phyloP scores from a whole-genome alignment of 2,329 filamentous ascomycete genomes.

The Macrophomina tecta region DNA sequence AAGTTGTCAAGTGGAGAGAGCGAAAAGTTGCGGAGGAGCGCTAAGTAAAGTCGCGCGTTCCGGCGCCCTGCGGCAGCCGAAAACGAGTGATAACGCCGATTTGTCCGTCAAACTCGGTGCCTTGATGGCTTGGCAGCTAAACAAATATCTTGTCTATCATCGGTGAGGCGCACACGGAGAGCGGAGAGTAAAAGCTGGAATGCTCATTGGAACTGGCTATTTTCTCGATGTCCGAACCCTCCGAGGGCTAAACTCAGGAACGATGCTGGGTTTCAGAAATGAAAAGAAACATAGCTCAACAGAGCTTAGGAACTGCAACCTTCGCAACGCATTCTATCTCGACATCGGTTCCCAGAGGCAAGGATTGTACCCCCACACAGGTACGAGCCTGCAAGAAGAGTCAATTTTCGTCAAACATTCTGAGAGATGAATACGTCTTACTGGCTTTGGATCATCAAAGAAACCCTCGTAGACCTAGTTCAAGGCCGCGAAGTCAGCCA shows the following conservation, averaged over 20 bases:
- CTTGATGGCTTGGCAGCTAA: too few relatives aligned
- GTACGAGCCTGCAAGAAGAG: background rate
- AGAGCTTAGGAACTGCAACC: background rate
- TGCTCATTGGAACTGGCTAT: too few relatives aligned
- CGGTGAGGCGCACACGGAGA: too few relatives aligned
- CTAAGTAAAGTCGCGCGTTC: too few relatives aligned
- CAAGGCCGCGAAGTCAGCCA: conserved; percentile 39
- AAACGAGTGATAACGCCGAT: too few relatives aligned
- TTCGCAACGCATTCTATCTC: conserved; percentile 37
- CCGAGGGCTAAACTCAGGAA: too few relatives aligned
- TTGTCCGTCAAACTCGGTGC: too few relatives aligned
- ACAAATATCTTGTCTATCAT: too few relatives aligned
- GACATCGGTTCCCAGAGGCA: conserved; percentile 35
- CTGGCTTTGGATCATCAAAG: conserved; percentile 10
- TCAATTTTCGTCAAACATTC: background rate
- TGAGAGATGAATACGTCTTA: background rate
- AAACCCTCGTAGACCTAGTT: conserved; percentile 38
- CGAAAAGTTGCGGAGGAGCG: background rate
- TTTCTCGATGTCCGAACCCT: too few relatives aligned
- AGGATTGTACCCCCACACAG: conserved; percentile 32
- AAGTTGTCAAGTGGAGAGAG: background rate
- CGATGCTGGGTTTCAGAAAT: too few relatives aligned
- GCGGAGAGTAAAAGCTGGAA: too few relatives aligned
- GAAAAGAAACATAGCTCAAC: background rate
- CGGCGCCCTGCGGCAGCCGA: too few relatives aligned